Conservation (phyloP, 1,284 basidiomycete genomes). For the Tylopilus orsonianus region DNA sequence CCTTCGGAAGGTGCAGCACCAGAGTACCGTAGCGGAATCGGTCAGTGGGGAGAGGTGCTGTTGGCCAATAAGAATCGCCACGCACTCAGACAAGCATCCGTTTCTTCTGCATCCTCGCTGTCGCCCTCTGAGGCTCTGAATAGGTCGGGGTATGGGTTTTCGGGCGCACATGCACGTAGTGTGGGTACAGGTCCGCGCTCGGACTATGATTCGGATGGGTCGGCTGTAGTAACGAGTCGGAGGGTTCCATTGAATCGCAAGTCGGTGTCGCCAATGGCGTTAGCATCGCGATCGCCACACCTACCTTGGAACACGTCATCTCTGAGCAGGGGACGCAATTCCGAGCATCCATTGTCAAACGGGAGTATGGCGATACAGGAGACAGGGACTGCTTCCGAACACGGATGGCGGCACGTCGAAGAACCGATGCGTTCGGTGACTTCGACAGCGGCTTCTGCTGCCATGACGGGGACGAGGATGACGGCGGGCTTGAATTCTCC, state of each 20-base stretch:
- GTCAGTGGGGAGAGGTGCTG: conserved; percentile 53
- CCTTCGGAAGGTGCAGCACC: conserved; percentile 42
- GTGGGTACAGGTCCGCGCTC: conserved; percentile 35
- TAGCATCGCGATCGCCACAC: conserved; percentile 40
- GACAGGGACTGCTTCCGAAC: conserved; percentile 16
- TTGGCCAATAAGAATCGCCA: conserved; percentile 37
- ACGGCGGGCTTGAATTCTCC: conserved; percentile 40
- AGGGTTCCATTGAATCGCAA: conserved; percentile 63
- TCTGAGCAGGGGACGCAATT: conserved; percentile 1
- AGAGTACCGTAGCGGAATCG: conserved; percentile 17
- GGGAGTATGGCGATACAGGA: conserved; percentile 19
- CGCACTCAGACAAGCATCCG: conserved; percentile 48
- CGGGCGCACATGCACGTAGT: conserved; percentile 14
- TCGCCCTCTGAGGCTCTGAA: conserved; percentile 48
- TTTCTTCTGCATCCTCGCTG: conserved; percentile 63
- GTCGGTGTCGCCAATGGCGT: conserved; percentile 72
- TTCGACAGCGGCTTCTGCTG: background rate
- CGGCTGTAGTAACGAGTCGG: conserved; percentile 41
- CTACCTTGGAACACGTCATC: conserved; percentile 21
- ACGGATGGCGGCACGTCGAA: conserved; percentile 37
- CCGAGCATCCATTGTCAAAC: conserved; percentile 14
- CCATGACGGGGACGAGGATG: background rate
- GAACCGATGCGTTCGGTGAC: background rate
- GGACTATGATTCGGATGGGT: conserved; percentile 55
- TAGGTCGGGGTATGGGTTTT: conserved; percentile 17